Percentiles rank a stretch among this genome's conserved stretches.
These are phyloP conservation scores for Choiromyces venosus DNA, from an alignment of 495 filamentous ascomycete genomes.

Conservation along the genomic window DNA sequence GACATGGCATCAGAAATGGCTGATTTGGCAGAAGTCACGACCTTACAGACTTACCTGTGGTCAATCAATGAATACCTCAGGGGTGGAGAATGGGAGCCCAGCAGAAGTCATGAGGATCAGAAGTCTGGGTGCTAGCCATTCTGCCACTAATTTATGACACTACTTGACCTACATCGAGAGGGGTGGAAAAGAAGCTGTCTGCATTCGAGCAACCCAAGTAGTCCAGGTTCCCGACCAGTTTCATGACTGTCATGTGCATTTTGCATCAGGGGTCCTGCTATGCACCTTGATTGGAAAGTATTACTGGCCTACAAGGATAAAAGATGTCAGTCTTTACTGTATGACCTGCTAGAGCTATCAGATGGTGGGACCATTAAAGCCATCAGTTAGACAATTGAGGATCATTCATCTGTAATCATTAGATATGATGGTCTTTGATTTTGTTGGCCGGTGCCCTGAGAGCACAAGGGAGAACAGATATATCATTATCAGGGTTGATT, in stretches of 20 bases:
- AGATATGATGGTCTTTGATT: slow-evolving; percentile 19
- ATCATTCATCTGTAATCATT: slow-evolving; percentile 11
- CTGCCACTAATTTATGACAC: too few relatives aligned
- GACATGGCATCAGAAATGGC: neutral
- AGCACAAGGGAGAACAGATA: neutral
- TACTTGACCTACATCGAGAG: slow-evolving; percentile 11
- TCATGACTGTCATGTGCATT: too few relatives aligned
- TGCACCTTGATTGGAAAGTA: neutral
- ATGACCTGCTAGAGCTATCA: slow-evolving; percentile 3
- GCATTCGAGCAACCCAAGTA: neutral
- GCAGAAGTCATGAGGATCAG: too few relatives aligned
- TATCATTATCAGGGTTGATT: slow-evolving; percentile 10
- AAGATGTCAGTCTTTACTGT: neutral
- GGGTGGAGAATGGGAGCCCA: too few relatives aligned
- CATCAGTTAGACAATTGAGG: neutral
- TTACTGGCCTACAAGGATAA: neutral
- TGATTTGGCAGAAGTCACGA: neutral
- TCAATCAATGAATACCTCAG: too few relatives aligned
- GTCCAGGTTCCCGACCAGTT: neutral
- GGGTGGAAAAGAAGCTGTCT: neutral
- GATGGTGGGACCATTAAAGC: slow-evolving; percentile 3
- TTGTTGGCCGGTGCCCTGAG: neutral
- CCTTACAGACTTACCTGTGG: too few relatives aligned
- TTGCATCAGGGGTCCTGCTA: too few relatives aligned
- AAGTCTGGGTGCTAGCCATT: too few relatives aligned